A percentile compares a stretch with the other conserved stretches of the same genome.
phyloP scores from a whole-genome alignment of 2,329 filamentous ascomycete species.

The Pseudocercospora vitis region DNA sequence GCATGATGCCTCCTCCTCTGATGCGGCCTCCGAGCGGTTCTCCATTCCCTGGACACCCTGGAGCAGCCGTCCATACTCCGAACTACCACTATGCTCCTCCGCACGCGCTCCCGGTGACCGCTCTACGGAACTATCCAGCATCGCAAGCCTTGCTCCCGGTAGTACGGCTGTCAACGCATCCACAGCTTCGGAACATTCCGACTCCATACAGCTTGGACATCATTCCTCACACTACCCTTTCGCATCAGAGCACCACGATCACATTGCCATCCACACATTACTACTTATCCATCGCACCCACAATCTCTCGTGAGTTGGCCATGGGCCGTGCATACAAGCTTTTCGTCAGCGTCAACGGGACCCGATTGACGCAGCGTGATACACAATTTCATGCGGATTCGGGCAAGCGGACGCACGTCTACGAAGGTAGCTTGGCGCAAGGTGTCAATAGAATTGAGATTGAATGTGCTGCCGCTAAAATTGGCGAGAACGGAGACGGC shows the following conservation, averaged over 20 bases:
- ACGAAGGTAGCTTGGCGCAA: constrained; percentile 68
- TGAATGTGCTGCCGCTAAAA: constrained; percentile 65
- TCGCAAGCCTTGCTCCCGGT: constrained; percentile 66
- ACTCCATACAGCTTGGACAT: constrained; percentile 65
- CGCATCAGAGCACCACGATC: constrained; percentile 71
- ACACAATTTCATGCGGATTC: constrained; percentile 44
- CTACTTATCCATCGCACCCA: constrained; percentile 69
- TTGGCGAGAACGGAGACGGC: constrained; percentile 40
- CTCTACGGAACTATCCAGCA: constrained; percentile 36
- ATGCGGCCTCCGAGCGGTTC: constrained; percentile 33
- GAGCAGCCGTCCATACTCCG: constrained; percentile 21
- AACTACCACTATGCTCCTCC: constrained; percentile 36
- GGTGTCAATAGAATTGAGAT: constrained; percentile 79
- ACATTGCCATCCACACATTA: constrained; percentile 67
- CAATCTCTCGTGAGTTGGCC: constrained; percentile 57
- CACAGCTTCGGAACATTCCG: constrained; percentile 56
- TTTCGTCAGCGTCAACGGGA: constrained; percentile 69
- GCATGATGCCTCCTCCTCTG: constrained; percentile 36
- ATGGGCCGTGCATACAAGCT: constrained; percentile 72
- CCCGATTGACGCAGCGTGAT: constrained; percentile 54
- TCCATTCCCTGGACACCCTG: constrained; percentile 27
- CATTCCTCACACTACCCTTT: constrained; percentile 63
- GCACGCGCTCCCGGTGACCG: constrained; percentile 41
- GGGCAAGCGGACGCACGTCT: constrained; percentile 60
- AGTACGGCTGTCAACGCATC: constrained; percentile 67